Base-by-base conservation (phyloP, 192 early-diverging fungal genomes). In the Diversispora eburnea region DNA sequence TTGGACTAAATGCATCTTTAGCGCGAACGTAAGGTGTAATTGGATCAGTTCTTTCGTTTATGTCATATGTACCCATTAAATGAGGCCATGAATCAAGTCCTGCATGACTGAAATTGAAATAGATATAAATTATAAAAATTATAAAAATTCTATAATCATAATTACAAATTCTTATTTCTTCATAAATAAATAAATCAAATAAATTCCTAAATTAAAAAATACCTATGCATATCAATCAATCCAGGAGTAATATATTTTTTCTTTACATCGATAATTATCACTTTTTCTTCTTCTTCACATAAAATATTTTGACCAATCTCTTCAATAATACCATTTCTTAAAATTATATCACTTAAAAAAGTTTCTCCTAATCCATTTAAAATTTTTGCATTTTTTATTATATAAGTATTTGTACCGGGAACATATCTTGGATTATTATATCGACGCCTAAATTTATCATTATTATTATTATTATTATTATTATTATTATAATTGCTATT, bases 211-310 rank as follows among this genome's bases (percentile, higher is more conserved):
- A 43, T 58, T 9, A 43, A 25, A 10, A 25, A 48, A 73, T 77
- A 82, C 81, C 81, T 82, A 80, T 89, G 84, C 90, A 89, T 88
- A 72, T 93, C 92, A 3, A 94, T 86, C 49, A 94, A 82, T 56
- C 92, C 92, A 17, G 92, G 92, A 8, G 91, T 90, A n/a, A 94
- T 77, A 55, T 83, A 81, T 49, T 87, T 83, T 5, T 87, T 88
- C 47, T 86, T 80, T 51, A 88, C 84, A 74, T 94, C 87, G 13
- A 93, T 79, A 5, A 87, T 77, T 8, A 76, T 68, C 0, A 75
- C 75, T 8, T 77, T 80, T 33, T 81, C 73, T 0, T 72, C 77
- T 13, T 80, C 57, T 1, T 33, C 25, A 33, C 25, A 33, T 66
- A 20, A 41, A 39, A 88, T 73, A 46, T 77, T 72, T 12, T 75